Evolutionary conservation across 371 early-diverging fungal species (phyloP), one percentile per base, ranked within the genome.

Genomic region (Choanephora cucurbitarum): DNA sequence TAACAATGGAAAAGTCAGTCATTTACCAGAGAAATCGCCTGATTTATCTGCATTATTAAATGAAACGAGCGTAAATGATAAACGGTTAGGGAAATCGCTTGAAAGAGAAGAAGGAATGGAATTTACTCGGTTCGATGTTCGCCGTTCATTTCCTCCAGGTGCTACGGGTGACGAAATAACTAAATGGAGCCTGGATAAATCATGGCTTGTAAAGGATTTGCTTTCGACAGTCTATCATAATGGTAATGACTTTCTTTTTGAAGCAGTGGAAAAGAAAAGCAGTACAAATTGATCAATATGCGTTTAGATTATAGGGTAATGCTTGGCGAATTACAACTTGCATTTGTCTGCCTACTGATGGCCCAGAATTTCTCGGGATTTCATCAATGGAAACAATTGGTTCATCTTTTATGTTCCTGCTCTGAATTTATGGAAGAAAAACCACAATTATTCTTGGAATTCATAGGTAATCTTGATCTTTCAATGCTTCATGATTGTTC

Each of bases 121-220:
- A 18, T 92, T 92, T 52, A 81, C 88, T 2, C 64, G 67, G 11
- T 82, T 94, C 64, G 89, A 96, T 62, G 66, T 96, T 41, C 82
- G 88, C 34, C 79, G 81, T 21, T 96, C 96, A 8, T 95, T 92
- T 60, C 90, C 92, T 0, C 47, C 64, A 10, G 86, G 87, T 8
- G 90, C 94, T 2, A 68, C 86, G 0, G 89, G 91, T 0, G 77
- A 79, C 14, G 84, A 89, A 44, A 61, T 89, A 0, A 92, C 92
- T 21, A 80, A 81, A 48, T 94, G 92, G 81, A 92, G 91, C 66
- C 61, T 86, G 18, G 98, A 98, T 79, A 96, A 96, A 72, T 89
- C 89, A 41, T 95, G 90, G 87, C 78, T 96, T 31, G 75, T 94
- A 34, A 52, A 55, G 1, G 60, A 81, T 7, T 52, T 89, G 6